These are phyloP conservation scores for Cantharellus anzutake DNA, from an alignment of 768 basidiomycete species.

Conservation along the genomic window DNA sequence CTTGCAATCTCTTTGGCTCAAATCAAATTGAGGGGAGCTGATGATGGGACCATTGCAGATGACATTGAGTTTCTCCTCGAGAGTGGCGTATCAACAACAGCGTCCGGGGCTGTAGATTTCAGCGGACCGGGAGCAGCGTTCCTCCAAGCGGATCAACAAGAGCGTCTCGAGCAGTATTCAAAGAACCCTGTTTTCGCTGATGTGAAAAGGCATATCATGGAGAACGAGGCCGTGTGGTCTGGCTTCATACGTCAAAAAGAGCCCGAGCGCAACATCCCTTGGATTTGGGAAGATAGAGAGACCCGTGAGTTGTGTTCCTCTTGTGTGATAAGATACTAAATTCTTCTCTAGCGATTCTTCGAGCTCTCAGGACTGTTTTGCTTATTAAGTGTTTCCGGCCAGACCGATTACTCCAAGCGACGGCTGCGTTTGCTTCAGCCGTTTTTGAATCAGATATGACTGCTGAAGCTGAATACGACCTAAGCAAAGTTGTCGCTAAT, in stretches of 20 bases:
- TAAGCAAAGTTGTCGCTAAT: conserved; percentile 54
- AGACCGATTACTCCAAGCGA: conserved; percentile 75
- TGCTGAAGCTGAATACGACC: conserved; percentile 50
- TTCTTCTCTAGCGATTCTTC: conserved; percentile 31
- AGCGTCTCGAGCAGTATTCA: conserved; percentile 50
- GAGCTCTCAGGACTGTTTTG: conserved; percentile 56
- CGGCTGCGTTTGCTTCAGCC: conserved; percentile 48
- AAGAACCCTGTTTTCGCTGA: conserved; percentile 62
- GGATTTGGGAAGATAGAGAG: conserved; percentile 40
- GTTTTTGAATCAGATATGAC: conserved; percentile 75
- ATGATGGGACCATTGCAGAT: conserved; percentile 44
- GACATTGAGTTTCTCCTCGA: conserved; percentile 89
- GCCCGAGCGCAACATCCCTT: conserved; percentile 55
- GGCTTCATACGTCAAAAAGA: conserved; percentile 44
- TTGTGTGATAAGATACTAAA: conserved; percentile 13
- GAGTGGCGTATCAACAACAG: conserved; percentile 41
- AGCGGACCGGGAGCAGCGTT: conserved; percentile 24
- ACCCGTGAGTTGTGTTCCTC: not conserved
- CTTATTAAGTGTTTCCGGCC: conserved; percentile 84
- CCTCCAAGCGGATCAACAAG: conserved; percentile 46
- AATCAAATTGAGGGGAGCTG: conserved; percentile 61
- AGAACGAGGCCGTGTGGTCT: conserved; percentile 48
- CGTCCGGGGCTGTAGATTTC: conserved; percentile 17
- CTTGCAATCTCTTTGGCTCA: conserved; percentile 81
- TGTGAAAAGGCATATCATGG: conserved; percentile 40